Evolutionary conservation across 2,329 filamentous ascomycete genomes (phyloP).

Genomic region (Nakataea oryzae): DNA sequence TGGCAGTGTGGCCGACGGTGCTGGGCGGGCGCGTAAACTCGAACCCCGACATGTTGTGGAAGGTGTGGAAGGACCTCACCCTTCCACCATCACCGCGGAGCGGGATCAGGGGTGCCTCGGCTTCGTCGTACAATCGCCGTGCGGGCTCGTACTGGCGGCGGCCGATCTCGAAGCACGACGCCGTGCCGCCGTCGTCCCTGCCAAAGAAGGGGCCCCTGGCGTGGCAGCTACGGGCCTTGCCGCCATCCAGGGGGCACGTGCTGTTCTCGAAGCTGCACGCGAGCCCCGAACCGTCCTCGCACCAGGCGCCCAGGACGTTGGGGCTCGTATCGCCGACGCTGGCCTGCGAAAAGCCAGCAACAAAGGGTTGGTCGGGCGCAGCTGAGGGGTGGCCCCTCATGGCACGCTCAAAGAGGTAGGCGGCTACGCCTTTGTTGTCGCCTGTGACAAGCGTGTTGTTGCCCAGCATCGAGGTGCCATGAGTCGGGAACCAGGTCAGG

Average conservation of each 20-base stretch:
- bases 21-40: constrained; percentile 34
- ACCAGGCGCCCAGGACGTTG: constrained; percentile 75
- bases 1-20: no score
- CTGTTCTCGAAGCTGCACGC: constrained; percentile 66
- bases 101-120: constrained; percentile 23
- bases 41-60: constrained; percentile 66
- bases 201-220: constrained; percentile 59
- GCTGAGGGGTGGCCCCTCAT: constrained; percentile 42
- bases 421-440: constrained; percentile 89
- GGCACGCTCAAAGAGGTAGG: constrained; percentile 69
- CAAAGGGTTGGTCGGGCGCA: constrained; percentile 54
- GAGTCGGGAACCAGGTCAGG: constrained; percentile 82
- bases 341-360: constrained; percentile 84
- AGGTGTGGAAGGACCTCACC: constrained; percentile 73
- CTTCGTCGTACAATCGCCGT: constrained; percentile 28
- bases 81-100: constrained; percentile 37
- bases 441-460: constrained; percentile 85
- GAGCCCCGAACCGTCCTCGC: constrained; percentile 67
- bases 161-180: constrained; percentile 70
- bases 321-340: constrained; percentile 86
- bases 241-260: constrained; percentile 52
- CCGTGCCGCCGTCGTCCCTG: constrained; percentile 56
- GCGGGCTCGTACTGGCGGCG: constrained; percentile 53
- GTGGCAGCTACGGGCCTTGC: constrained; percentile 57
- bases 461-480: constrained; percentile 79